These are phyloP conservation scores for Euphorbia tirucalli DNA, from an alignment of 345 rosid species.

Conservation along the genomic window DNA sequence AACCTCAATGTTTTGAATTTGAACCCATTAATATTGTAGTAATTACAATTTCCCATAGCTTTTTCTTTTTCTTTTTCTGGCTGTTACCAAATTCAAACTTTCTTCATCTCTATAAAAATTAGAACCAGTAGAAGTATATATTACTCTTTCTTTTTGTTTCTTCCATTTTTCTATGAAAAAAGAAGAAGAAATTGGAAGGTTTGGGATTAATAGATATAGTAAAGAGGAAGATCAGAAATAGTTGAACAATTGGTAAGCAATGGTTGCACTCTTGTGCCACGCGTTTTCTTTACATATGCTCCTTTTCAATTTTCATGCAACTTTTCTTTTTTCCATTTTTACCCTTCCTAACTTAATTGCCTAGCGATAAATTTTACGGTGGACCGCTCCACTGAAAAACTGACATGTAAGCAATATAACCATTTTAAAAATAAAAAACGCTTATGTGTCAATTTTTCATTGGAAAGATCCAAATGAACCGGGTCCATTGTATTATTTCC, in stretches of 20 bases:
- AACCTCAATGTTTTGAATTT: slow-evolving; percentile 41
- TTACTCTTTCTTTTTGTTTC: neutral
- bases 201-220: neutral
- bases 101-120: neutral
- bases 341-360: slow-evolving; percentile 19
- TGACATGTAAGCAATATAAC: too few species aligned
- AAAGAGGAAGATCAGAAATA: neutral
- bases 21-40: too few species aligned
- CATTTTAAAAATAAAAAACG: too few species aligned
- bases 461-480: too few species aligned
- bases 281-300: slow-evolving; percentile 23
- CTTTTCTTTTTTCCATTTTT: slow-evolving; percentile 21
- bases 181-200: neutral
- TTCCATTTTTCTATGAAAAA: neutral
- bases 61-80: too few species aligned
- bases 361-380: too few species aligned
- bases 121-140: neutral
- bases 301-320: slow-evolving; percentile 39
- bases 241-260: slow-evolving; percentile 19
- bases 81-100: neutral
- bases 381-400: too few species aligned
- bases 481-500: too few species aligned
- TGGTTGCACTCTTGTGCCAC: slow-evolving; percentile 34
- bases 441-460: too few species aligned
- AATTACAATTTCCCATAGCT: slow-evolving; percentile 29